Conservation (phyloP, 192 early-diverging fungal genomes). For the Coemansia sp. region DNA sequence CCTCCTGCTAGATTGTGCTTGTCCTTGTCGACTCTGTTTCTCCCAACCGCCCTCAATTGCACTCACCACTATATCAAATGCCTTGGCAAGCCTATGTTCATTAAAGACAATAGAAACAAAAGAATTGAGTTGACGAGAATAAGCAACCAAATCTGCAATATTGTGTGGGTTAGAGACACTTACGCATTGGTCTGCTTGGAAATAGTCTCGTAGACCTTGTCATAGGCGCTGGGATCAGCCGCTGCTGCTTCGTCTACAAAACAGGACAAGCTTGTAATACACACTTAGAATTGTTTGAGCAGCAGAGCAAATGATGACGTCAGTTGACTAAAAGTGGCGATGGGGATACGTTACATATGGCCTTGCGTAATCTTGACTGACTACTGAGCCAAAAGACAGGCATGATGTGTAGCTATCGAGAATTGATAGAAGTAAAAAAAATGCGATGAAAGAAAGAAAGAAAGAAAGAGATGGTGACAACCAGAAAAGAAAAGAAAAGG, state of each 20-base stretch:
- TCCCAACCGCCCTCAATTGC: conserved; percentile 25
- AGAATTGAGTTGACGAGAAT: too few relatives aligned
- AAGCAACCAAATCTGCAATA: too few relatives aligned
- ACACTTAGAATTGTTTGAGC: background rate
- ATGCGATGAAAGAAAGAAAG: background rate
- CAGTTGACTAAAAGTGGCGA: background rate
- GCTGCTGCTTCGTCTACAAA: conserved; percentile 13
- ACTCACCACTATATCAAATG: conserved; percentile 6
- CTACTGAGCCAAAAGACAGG: conserved; percentile 14
- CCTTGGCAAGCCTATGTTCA: conserved; percentile 2
- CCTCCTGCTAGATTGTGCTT: background rate
- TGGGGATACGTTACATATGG: conserved; percentile 10
- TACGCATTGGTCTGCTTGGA: conserved; percentile 8
- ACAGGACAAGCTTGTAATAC: background rate
- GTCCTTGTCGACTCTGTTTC: background rate
- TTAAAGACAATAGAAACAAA: background rate
- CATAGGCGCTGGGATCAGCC: background rate
- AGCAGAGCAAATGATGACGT: background rate
- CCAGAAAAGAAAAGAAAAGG: background rate
- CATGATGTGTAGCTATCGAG: background rate
- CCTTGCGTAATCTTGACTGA: conserved; percentile 10
- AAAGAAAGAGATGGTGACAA: background rate
- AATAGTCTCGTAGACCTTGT: conserved; percentile 21
- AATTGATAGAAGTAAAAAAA: background rate
- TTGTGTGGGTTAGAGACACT: too few relatives aligned